Base-by-base conservation (phyloP, 495 filamentous ascomycete species). In the Pyrenopolyporus hunteri region DNA sequence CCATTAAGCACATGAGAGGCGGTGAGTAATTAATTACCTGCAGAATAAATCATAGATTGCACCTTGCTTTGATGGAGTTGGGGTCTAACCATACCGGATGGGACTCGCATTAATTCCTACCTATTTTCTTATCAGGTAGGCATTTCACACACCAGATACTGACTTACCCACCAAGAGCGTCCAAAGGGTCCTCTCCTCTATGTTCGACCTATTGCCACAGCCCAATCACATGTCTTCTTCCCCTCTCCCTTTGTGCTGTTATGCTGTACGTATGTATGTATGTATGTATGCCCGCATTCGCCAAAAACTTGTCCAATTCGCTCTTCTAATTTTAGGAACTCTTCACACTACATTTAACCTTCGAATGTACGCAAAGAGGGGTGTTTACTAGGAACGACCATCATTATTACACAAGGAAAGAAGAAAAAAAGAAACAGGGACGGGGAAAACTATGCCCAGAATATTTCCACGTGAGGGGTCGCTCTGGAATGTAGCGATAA, bases 11-110 rank as follows among this genome's bases (percentile, higher is more conserved):
- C 52, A 33, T 44, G 48, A 58, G 58, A 49, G 48, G 64, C 64
- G 64, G 64, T 67, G 64, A 63, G 53, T 63, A 55, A 67, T 54
- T 31, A 49, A 67, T 59, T 57, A 46, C 52, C 47, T 66, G 63
- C 63, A 66, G 52, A 29, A 31, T 37, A 48, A 39, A 63, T 58
- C 19, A 45, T 58, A 48, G 54, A 63, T 49, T 59, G 33, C 59
- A 54, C 40, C 26, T 62, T 57, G 61, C 54, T 40, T 64, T 47
- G 28, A 32, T 26, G 14, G 25, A 33, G 35, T 48, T 43, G 43
- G 43, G 45, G 43, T 50, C 55, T 50, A 43, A 22, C 42, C 23
- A 45, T 23, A 29, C 26, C 26, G 14, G 10, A 45, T 23, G 23
- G 13, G 14, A 13, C 10, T 45, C 42, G 1, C 20, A 45, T 45